A percentile compares a stretch with the other conserved stretches of the same genome.
Conservation (phyloP, 148 eudicot genomes). For the Camellia japonica region DNA sequence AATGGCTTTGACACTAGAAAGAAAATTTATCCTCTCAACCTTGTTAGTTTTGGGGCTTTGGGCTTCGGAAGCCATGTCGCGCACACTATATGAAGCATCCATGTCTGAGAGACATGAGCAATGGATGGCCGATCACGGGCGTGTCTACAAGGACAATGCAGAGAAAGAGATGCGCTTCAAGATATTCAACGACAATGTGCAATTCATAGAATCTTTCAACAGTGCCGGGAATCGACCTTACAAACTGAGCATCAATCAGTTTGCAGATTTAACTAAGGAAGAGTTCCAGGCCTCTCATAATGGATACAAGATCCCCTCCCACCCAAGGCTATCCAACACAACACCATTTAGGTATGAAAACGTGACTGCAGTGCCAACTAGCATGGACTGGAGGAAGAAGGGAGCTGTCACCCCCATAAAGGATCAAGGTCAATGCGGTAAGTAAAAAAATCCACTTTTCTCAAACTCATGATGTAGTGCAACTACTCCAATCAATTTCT, state of each 20-base stretch:
- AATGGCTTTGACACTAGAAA: constrained; percentile 6
- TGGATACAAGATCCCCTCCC: constrained; percentile 21
- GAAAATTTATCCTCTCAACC: constrained; percentile 11
- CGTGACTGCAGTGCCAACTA: constrained; percentile 23
- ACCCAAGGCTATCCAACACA: not conserved
- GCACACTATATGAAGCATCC: constrained; percentile 14
- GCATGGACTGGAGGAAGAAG: constrained; percentile 31
- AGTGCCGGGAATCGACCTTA: constrained; percentile 20
- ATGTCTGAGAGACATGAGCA: constrained; percentile 24
- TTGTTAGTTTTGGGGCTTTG: constrained; percentile 22
- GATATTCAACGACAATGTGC: constrained; percentile 29
- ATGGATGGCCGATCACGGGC: constrained; percentile 29
- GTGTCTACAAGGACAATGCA: constrained; percentile 22
- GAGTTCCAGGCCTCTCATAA: constrained; percentile 25
- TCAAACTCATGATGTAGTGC: not conserved
- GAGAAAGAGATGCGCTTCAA: constrained; percentile 30
- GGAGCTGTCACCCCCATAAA: constrained; percentile 31
- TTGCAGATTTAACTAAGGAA: constrained; percentile 36
- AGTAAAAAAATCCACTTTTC: not conserved
- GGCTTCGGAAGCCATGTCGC: constrained; percentile 20
- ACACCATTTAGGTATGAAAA: not conserved
- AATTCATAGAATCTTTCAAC: constrained; percentile 24
- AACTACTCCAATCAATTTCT: not conserved
- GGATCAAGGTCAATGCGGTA: constrained; percentile 40
- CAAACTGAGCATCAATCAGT: constrained; percentile 26